Evolutionary conservation across 2,329 filamentous ascomycete species (phyloP).

Genomic region (Epichloe elymi): DNA sequence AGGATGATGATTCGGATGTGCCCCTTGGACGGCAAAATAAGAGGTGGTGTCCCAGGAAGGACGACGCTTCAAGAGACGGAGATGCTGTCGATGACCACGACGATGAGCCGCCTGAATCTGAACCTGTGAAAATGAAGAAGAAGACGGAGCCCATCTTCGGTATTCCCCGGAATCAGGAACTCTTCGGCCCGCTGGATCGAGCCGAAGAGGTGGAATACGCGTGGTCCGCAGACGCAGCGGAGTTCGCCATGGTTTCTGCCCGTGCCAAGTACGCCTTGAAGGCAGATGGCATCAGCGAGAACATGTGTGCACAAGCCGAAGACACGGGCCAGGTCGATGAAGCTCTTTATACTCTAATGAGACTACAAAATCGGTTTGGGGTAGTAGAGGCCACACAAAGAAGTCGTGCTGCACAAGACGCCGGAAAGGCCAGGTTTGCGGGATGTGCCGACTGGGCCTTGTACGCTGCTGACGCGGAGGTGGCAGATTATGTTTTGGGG

Average conservation of each 20-base stretch:
- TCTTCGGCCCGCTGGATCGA: constrained; percentile 5
- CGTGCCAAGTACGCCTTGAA: constrained; percentile 11
- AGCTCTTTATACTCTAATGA: constrained; percentile 4
- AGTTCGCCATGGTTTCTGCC: constrained; percentile 10
- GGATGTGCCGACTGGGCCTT: constrained; percentile 14
- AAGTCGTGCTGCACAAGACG: constrained; percentile 9
- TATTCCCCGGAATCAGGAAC: constrained; percentile 7
- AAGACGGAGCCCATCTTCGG: constrained; percentile 11
- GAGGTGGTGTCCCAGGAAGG: not conserved
- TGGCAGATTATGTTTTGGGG: constrained; percentile 11
- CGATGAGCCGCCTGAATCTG: not conserved
- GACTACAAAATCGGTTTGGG: constrained; percentile 8
- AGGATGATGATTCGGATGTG: not conserved
- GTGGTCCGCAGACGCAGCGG: constrained; percentile 13
- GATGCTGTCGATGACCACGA: not conserved
- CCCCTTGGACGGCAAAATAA: not conserved
- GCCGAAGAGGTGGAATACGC: constrained; percentile 9
- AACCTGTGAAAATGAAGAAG: constrained; percentile 5
- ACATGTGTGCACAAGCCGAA: not conserved
- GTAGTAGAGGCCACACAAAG: constrained; percentile 7
- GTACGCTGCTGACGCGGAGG: constrained; percentile 13
- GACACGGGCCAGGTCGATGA: not conserved
- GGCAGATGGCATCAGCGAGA: constrained; percentile 9
- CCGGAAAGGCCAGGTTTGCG: constrained; percentile 13
- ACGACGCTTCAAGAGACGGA: not conserved